A percentile compares a stretch with the other conserved stretches of the same genome.
phyloP scores from a whole-genome alignment of 768 basidiomycete genomes.

The Podaxis sp. region DNA sequence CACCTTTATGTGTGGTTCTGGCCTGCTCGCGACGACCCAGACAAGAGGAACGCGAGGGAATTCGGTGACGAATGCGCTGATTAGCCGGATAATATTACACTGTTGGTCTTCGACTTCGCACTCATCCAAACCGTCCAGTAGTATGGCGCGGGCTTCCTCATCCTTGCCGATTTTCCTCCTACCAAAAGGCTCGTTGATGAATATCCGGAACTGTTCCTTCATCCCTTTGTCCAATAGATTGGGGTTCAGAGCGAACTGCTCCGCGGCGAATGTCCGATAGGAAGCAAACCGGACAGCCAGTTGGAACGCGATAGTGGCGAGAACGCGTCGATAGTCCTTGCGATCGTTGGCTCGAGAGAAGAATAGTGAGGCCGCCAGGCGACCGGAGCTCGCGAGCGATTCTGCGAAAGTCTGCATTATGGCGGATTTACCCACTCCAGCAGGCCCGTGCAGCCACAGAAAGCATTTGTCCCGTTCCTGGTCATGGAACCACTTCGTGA shows the following conservation, averaged over 20 bases:
- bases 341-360: neutral
- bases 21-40: neutral
- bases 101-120: neutral
- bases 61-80: neutral
- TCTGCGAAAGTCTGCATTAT: constrained; percentile 5
- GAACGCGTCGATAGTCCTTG: neutral
- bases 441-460: constrained; percentile 9
- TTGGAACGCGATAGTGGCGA: constrained; percentile 4
- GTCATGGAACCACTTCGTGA: neutral
- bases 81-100: neutral
- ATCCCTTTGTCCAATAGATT: neutral
- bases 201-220: neutral
- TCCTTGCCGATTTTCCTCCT: neutral
- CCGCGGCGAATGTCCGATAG: neutral
- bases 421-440: constrained; percentile 9
- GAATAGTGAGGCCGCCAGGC: constrained; percentile 6
- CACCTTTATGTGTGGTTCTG: neutral
- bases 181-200: neutral
- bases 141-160: neutral
- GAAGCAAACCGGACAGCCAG: neutral
- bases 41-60: neutral
- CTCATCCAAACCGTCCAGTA: constrained; percentile 2
- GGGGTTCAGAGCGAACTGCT: neutral
- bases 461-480: neutral
- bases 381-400: neutral